Evolutionary conservation across 495 filamentous ascomycete species (phyloP).

Genomic region (Annulohypoxylon moriforme): DNA sequence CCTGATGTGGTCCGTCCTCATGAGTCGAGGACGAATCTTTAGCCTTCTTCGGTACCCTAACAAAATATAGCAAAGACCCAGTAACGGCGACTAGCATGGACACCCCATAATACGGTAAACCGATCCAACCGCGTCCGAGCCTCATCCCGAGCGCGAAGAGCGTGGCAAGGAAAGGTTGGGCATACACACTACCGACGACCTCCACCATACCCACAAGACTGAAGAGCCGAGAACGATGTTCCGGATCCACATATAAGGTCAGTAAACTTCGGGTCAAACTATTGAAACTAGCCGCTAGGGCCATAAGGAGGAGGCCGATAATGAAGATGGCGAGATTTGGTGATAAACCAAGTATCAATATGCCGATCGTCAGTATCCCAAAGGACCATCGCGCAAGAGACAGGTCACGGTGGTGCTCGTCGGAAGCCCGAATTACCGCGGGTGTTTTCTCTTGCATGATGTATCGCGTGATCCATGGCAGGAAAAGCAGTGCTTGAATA

Average conservation of each 20-base stretch:
- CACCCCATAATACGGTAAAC: conserved; percentile 46
- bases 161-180: conserved; percentile 55
- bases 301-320: conserved; percentile 47
- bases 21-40: not conserved
- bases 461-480: conserved; percentile 42
- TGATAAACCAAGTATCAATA: conserved; percentile 48
- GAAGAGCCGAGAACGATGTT: conserved; percentile 68
- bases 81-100: conserved; percentile 35
- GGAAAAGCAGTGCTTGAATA: conserved; percentile 32
- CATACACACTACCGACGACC: conserved; percentile 63
- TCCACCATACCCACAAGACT: conserved; percentile 68
- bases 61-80: conserved; percentile 40
- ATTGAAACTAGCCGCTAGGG: conserved; percentile 47
- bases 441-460: conserved; percentile 33
- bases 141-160: conserved; percentile 50
- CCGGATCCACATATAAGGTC: conserved; percentile 63
- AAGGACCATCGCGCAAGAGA: conserved; percentile 63
- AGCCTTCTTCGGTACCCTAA: conserved; percentile 36
- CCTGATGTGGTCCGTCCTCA: not conserved
- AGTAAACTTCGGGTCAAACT: conserved; percentile 60
- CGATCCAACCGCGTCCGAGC: conserved; percentile 47
- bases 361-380: conserved; percentile 59
- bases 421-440: conserved; percentile 25
- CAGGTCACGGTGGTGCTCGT: conserved; percentile 61
- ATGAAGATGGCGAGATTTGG: conserved; percentile 45